Base-by-base conservation (phyloP, 805 yeast genomes). In the Isabelozyma rhagii region DNA sequence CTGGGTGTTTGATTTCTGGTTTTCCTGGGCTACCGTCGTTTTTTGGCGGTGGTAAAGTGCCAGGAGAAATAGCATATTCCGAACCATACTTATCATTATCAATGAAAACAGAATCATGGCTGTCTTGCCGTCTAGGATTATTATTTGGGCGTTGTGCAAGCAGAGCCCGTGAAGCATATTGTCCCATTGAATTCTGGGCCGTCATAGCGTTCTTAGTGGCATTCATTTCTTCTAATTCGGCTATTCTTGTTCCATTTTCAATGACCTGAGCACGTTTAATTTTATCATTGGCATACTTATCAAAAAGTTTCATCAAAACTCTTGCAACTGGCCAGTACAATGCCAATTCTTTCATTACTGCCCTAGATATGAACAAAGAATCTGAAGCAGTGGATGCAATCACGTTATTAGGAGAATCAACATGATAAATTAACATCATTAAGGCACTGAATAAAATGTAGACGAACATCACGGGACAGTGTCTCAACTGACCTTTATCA, bases 351-450 rank as follows among this genome's bases (percentile, higher is more conserved):
- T 62, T 64, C 55, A 67, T 66, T 21, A 66, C 79, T 5, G 66
- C 68, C 52, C 67, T 63, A 21, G 72, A 64, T 9, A 69, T 69
- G 46, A 60, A 64, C 40, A 74, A 60, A 18, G 77, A 71, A 55
- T 74, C 79, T 9, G 74, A 57, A 0, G 79, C 78, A 1, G 78
- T 69, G 7, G 72, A 61, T 2, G 77, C 70, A 53, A 74, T 71
- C 13, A 68, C 71, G 8, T 64, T 59, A 54, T 70, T 71, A 28
- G 74, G 55, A 3, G 76, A 71, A 55, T 74, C 79, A 46, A 83
- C 77, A 67, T 87, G 93, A 61, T 85, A 85, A n/a, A 85, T 74
- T 64, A 87, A 79, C 78, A 87, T 84, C 53, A 84, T 73, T 54
- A 85, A 73, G 1, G 94, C 89, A 31, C 84, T 77, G 61, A 82